Evolutionary conservation across 208 protist species (phyloP), one percentile per base, ranked within the genome.

Genomic region (Trypanosoma rangeli): DNA sequence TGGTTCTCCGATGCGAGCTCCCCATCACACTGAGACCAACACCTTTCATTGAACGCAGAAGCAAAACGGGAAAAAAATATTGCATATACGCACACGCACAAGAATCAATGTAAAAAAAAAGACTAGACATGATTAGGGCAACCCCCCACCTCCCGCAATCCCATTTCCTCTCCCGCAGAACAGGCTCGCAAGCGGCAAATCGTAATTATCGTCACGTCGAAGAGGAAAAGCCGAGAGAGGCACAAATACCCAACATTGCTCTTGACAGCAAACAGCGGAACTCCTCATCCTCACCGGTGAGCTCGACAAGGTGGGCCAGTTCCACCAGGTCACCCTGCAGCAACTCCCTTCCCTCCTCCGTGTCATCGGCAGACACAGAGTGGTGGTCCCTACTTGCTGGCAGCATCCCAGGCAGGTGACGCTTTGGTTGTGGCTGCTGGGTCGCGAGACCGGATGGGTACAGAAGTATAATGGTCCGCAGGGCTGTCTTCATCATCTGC

Each of bases 401-500:
- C 8, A 26, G 9, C 1, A 12, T 24, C 22, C 49, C 49, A 26
- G 16, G 18, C 16, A 9, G 24, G 49, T 20, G 49, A 4, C 49
- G 18, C 28, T 16, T 16, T 58, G 54, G 12, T 7, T 1, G 26
- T 7, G 54, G 15, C 28, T 29, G 5, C 54, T 58, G 54, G 31
- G n/a, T 18, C 28, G 15, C 24, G 28, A 26, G 20, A 13, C 37
- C 12, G 9, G 42, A 13, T 69, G 61, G 52, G 59, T 63, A 48
- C 16, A 70, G 18, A 2, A 74, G 29, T 15, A 63, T 24, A 20
- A 70, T 54, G 35, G 72, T 58, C 15, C 70, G 66, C 1, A 80
- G 35, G 1, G 56, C 64, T 9, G 37, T 54, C 59, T 68, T 71
- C 28, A 73, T 55, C 62, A 90, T 73, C 50, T 64, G 76, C 20